Base-by-base conservation (phyloP, 2,329 filamentous ascomycete genomes). In the Nemania sp. region DNA sequence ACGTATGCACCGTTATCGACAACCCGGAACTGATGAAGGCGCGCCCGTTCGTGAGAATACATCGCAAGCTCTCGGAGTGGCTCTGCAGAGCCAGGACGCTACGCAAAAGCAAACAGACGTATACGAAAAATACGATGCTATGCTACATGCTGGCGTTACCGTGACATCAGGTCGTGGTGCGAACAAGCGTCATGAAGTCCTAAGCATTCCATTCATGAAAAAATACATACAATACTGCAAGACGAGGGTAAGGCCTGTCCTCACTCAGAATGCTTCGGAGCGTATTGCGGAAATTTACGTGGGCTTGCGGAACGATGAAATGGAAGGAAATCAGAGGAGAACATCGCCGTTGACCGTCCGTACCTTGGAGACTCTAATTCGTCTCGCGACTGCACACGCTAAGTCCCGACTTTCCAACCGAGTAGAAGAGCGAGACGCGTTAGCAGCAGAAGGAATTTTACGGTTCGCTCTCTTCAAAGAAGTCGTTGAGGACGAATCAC, bases 171-270 rank as follows among this genome's bases (percentile, higher is more conserved):
- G 89, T 8, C 83, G 90, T 33, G 89, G 90, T 9, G 76, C 86
- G 22, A 84, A 84, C 63, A 89, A 89, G 71, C 88, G 88, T 61
- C 84, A 89, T 5, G 91, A 97, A 70, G 90, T 99, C 12, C 78
- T 99, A 49, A 96, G 90, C 74, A 97, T 99, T 56, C 90, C 92
- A 0, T 99, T 99, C 74, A 91, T 99, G 79, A 99, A 99, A 77
- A 99, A 99, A 75, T 99, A 97, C 72, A 95, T 99, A 40, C 94
- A 99, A 70, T 99, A 99, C 72, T 91, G 94, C 61, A 99, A 99
- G 77, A 89, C 84, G 30, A 81, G 94, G 68, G 82, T 96, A 67
- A 95, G 91, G 80, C 94, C 94, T 0, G 78, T 96, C 34, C 77
- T 99, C 57, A 96, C 92, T 0, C 91, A 94, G 68, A 91, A 91